Base-by-base conservation (phyloP, 2,329 filamentous ascomycete species). In the Teratosphaeriaceae sp. region DNA sequence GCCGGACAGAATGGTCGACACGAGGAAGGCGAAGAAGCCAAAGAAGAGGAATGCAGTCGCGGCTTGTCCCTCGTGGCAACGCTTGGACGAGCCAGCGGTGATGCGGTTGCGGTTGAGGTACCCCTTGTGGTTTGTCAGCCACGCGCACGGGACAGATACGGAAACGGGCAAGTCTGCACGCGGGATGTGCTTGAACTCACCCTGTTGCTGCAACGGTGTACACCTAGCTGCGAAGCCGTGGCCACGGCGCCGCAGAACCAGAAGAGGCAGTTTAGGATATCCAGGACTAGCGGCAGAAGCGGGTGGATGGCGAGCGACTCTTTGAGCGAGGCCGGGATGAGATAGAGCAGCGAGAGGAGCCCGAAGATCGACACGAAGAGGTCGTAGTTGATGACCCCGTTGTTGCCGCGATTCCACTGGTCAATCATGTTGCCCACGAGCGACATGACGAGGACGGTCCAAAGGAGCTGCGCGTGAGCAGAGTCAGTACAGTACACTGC, bases 31-130 rank as follows among this genome's bases (percentile, higher is more conserved):
- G 29, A 69, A 73, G 62, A 82, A 86, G 38, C 86, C 75, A 67
- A 89, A 88, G 83, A 83, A 90, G 66, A 87, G 74, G 68, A 90
- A 90, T 27, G 78, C 83, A 24, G 77, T 79, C 49, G 77, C 76
- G 27, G 85, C 85, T 68, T 89, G 85, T 13, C 86, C 76, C 66
- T 87, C 79, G 49, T 78, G 80, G 68, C 85, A 89, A 51, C 83
- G 76, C 69, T 82, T 61, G 48, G 51, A 47, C 35, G 79, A 80
- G 46, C 59, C 62, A 50, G 66, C 67, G 43, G 64, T 69, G 48
- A 70, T 64, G 19, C 53, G 60, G 60, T 66, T 66, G 37, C 49
- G 65, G 38, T 45, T 35, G 20, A 61, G 62, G 56, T 71, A 72
- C 44, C 50, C 53, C 52, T 64, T 11, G 3, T 43, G 29, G 6